phyloP scores from a whole-genome alignment of 306 rosid species.

The Medicago arabica region DNA sequence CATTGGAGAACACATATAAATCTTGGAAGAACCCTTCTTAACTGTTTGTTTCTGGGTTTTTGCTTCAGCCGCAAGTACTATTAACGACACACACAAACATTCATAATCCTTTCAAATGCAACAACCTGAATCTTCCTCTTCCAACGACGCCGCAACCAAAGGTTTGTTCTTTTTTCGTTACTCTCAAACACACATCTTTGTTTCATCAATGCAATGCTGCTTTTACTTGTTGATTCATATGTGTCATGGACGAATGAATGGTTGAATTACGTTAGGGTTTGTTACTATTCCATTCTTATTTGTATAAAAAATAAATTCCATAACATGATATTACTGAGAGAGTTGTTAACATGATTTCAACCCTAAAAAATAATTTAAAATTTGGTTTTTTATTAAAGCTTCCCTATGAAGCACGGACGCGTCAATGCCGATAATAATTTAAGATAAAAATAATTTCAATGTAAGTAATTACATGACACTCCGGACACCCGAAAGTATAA shows the following conservation, averaged over 20 bases:
- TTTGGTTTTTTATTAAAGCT: neutral
- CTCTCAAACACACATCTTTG: neutral
- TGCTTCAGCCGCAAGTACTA: too few species aligned
- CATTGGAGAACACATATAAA: too few species aligned
- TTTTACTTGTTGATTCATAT: neutral
- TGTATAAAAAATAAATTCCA: neutral
- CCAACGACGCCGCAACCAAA: neutral
- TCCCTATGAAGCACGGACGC: too few species aligned
- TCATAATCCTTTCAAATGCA: neutral
- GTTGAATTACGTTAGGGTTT: neutral
- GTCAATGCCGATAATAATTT: neutral
- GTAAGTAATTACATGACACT: neutral
- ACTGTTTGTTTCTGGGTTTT: too few species aligned
- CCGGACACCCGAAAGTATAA: neutral
- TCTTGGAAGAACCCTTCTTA: too few species aligned
- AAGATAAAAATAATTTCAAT: too few species aligned
- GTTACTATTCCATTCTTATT: neutral
- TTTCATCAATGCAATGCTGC: conserved; percentile 35
- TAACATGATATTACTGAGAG: neutral
- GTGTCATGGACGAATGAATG: neutral
- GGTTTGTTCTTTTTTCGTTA: neutral
- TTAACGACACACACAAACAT: neutral
- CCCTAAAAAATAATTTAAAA: neutral
- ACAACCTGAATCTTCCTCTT: neutral
- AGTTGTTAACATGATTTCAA: neutral